These are phyloP conservation scores for Lactarius hengduanensis DNA, from an alignment of 768 basidiomycete species.

Conservation along the genomic window DNA sequence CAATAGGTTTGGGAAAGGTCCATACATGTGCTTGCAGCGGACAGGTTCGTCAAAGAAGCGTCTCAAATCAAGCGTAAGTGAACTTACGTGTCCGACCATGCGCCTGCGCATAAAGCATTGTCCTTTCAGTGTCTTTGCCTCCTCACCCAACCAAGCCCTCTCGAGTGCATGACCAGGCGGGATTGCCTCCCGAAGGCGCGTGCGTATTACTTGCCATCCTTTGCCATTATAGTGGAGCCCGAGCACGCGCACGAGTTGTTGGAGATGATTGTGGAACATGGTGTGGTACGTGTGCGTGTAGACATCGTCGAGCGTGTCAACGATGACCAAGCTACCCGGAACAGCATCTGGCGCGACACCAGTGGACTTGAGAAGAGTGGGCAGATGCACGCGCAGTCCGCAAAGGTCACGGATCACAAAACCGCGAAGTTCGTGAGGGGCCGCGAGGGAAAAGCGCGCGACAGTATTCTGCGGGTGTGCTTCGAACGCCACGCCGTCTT, in stretches of 20 bases:
- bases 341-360: slow-evolving; percentile 50
- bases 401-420: slow-evolving; percentile 61
- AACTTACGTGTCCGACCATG: slow-evolving; percentile 53
- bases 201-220: slow-evolving; percentile 52
- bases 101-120: slow-evolving; percentile 61
- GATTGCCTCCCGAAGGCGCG: slow-evolving; percentile 44
- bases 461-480: slow-evolving; percentile 61
- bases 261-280: slow-evolving; percentile 57
- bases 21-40: slow-evolving; percentile 47
- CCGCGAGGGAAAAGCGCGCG: slow-evolving; percentile 49
- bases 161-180: slow-evolving; percentile 49
- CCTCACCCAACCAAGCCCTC: slow-evolving; percentile 50
- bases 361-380: slow-evolving; percentile 49
- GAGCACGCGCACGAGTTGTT: slow-evolving; percentile 57
- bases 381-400: slow-evolving; percentile 52
- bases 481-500: slow-evolving; percentile 59
- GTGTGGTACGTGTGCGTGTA: slow-evolving; percentile 59
- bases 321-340: slow-evolving; percentile 42
- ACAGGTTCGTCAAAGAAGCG: slow-evolving; percentile 6
- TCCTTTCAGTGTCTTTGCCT: slow-evolving; percentile 48
- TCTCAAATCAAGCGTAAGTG: slow-evolving; percentile 2
- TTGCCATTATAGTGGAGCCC: slow-evolving; percentile 54
- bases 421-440: slow-evolving; percentile 47
- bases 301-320: slow-evolving; percentile 51
- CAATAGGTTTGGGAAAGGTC: slow-evolving; percentile 55